phyloP scores from a whole-genome alignment of 2,329 filamentous ascomycete genomes.

The Kalmusia sp. region DNA sequence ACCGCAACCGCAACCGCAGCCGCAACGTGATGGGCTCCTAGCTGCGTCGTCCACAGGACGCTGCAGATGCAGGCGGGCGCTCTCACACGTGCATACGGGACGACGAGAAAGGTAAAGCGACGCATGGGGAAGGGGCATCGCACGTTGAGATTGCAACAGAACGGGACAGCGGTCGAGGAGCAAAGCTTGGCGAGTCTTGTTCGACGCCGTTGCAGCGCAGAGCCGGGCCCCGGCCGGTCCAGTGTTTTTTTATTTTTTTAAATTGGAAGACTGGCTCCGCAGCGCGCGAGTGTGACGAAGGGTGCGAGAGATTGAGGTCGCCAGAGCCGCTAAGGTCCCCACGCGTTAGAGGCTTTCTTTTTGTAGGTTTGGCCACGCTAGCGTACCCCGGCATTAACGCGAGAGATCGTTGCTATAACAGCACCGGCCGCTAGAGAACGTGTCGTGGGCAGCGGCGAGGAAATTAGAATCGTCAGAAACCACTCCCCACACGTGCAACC shows the following conservation, averaged over 20 bases:
- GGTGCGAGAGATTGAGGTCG: conserved; percentile 11
- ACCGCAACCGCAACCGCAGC: neutral
- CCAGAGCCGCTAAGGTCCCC: neutral
- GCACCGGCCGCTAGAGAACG: neutral
- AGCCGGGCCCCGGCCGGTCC: conserved; percentile 11
- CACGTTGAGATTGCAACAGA: no score
- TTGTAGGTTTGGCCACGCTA: neutral
- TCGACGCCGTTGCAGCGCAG: conserved; percentile 12
- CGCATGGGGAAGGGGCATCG: neutral
- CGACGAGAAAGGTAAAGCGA: neutral
- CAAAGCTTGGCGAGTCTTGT: conserved; percentile 39
- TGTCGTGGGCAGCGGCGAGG: neutral
- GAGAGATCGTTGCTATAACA: neutral
- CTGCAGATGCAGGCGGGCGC: neutral
- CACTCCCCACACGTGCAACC: neutral
- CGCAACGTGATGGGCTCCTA: neutral
- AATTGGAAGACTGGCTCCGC: conserved; percentile 7
- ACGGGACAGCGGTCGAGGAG: neutral
- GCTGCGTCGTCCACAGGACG: conserved; percentile 1
- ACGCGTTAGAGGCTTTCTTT: neutral
- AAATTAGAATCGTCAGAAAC: conserved; percentile 3
- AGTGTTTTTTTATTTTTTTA: conserved; percentile 10
- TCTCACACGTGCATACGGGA: neutral
- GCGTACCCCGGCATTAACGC: conserved; percentile 2
- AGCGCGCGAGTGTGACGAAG: conserved; percentile 12